Conservation (phyloP, 352 stramenopile genomes). For the Plasmopara muralis region DNA sequence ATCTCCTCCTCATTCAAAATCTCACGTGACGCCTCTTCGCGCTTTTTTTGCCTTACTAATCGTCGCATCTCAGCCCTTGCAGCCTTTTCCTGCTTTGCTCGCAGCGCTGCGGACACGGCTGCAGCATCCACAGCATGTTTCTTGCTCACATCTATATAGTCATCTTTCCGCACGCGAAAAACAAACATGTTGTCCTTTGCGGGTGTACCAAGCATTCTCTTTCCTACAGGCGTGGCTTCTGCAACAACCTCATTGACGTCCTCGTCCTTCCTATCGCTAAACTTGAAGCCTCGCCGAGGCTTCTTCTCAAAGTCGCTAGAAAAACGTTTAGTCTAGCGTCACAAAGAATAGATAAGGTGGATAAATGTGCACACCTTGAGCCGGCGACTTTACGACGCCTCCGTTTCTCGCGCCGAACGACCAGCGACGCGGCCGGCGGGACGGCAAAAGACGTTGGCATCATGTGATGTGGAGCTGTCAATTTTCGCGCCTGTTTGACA, state of each 20-base stretch:
- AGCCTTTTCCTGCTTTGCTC: conserved; percentile 44
- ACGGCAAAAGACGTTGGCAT: conserved; percentile 27
- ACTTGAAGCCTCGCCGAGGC: conserved; percentile 51
- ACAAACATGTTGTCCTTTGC: conserved; percentile 38
- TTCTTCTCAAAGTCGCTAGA: conserved; percentile 14
- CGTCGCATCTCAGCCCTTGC: conserved; percentile 37
- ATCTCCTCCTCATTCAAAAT: conserved; percentile 32
- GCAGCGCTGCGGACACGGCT: conserved; percentile 37
- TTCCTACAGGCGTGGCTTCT: conserved; percentile 26
- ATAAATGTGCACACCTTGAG: conserved; percentile 24
- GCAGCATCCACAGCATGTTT: conserved; percentile 31
- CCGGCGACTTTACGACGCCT: conserved; percentile 28
- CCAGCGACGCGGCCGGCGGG: conserved; percentile 37
- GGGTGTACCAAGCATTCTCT: conserved; percentile 9
- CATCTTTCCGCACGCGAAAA: conserved; percentile 47
- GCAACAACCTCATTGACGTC: conserved; percentile 9
- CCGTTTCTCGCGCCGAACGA: conserved; percentile 55
- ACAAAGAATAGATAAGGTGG: not conserved
- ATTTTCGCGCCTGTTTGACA: not conserved
- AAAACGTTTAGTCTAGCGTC: conserved; percentile 1
- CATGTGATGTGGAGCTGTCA: not conserved
- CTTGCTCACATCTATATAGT: conserved; percentile 19
- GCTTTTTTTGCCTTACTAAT: conserved; percentile 35
- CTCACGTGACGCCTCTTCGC: conserved; percentile 40
- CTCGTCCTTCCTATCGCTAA: conserved; percentile 33